Percentiles rank a stretch among this genome's conserved stretches.
Conservation (phyloP, 2,329 filamentous ascomycete species). For the Ceratocystis destructans region DNA sequence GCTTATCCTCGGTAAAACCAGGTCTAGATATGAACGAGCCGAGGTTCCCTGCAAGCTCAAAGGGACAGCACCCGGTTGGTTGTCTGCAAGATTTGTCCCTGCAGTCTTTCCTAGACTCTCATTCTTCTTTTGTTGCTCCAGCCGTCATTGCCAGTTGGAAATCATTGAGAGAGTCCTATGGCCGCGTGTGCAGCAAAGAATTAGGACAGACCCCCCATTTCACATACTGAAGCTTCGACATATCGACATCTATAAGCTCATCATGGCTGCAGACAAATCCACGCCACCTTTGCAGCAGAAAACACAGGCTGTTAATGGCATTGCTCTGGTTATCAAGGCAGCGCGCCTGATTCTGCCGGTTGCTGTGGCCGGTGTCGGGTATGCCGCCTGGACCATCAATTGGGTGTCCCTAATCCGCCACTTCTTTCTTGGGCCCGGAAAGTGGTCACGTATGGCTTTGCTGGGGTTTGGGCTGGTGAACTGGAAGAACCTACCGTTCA, state of each 20-base stretch:
- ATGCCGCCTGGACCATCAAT: slow-evolving; percentile 35
- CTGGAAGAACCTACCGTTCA: slow-evolving; percentile 59
- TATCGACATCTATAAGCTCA: not conserved
- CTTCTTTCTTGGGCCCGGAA: slow-evolving; percentile 42
- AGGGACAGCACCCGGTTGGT: not conserved
- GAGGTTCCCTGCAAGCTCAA: not conserved
- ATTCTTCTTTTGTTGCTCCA: not conserved
- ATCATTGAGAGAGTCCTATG: not conserved
- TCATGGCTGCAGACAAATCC: not conserved
- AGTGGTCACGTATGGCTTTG: slow-evolving; percentile 38
- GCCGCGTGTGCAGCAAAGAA: not conserved
- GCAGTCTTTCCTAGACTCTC: not conserved
- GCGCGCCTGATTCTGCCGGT: slow-evolving; percentile 31
- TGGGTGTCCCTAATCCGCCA: slow-evolving; percentile 28
- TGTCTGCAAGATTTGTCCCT: not conserved
- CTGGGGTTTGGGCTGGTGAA: slow-evolving; percentile 48
- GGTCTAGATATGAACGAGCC: not conserved
- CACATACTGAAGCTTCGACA: not conserved
- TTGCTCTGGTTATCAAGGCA: slow-evolving; percentile 24
- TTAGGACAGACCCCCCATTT: too few relatives aligned
- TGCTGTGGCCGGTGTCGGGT: slow-evolving; percentile 32
- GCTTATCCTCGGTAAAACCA: not conserved
- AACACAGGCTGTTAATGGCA: slow-evolving; percentile 18
- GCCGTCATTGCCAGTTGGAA: not conserved
- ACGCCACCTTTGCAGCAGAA: not conserved